phyloP scores from a whole-genome alignment of 805 yeast genomes.

The Brettanomyces bruxellensis region DNA sequence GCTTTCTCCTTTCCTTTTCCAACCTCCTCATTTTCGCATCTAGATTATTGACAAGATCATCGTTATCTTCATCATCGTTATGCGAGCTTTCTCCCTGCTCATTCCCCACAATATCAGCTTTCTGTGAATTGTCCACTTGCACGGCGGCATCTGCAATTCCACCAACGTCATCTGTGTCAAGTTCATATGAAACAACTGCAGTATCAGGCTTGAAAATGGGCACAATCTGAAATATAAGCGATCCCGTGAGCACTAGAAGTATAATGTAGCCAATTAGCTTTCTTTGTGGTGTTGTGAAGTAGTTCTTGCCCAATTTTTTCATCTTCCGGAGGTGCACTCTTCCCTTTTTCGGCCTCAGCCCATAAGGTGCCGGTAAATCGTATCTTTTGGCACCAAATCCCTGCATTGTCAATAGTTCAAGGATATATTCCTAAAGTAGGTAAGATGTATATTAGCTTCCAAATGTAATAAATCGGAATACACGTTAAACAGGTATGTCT shows the following conservation, averaged over 20 bases:
- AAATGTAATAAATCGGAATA: too few species aligned
- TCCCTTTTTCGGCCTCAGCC: constrained; percentile 22
- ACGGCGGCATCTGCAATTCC: constrained; percentile 14
- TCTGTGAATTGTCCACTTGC: not conserved
- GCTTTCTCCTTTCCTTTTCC: not conserved
- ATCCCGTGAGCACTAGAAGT: constrained; percentile 25
- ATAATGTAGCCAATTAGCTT: constrained; percentile 31
- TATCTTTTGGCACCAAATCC: constrained; percentile 23
- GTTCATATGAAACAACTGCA: constrained; percentile 12
- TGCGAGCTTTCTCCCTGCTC: not conserved
- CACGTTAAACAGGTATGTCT: too few species aligned
- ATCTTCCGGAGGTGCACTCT: constrained; percentile 15
- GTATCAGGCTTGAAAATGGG: constrained; percentile 6
- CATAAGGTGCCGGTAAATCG: constrained; percentile 36
- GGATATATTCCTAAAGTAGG: too few species aligned
- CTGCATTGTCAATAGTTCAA: constrained; percentile 15
- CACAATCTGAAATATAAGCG: constrained; percentile 19
- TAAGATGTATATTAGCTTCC: too few species aligned
- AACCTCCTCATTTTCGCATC: not conserved
- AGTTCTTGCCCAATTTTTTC: constrained; percentile 3
- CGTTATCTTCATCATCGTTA: not conserved
- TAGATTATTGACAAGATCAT: not conserved
- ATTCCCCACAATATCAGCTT: not conserved
- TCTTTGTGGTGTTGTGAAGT: constrained; percentile 37
- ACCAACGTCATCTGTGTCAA: constrained; percentile 1